phyloP scores from a whole-genome alignment of 1,139 yeast species.

The Pichia sp. region DNA sequence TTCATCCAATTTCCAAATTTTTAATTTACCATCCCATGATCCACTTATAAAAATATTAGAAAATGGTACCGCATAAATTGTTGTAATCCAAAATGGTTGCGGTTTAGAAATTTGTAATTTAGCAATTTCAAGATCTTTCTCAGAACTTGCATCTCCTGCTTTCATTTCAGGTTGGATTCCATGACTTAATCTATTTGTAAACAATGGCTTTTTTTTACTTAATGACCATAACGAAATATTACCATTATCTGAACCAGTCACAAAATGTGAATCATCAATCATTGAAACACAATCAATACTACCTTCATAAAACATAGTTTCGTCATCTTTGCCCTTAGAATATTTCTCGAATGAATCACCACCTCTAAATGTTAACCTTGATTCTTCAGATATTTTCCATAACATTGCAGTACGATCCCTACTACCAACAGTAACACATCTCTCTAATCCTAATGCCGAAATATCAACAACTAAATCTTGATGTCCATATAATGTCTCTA shows the following conservation, averaged over 20 bases:
- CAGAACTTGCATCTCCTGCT: slow-evolving; percentile 62
- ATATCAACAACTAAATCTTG: slow-evolving; percentile 85
- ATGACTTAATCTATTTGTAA: slow-evolving; percentile 64
- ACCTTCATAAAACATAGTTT: slow-evolving; percentile 60
- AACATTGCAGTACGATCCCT: slow-evolving; percentile 92
- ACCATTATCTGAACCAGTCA: slow-evolving; percentile 95
- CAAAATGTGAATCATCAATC: slow-evolving; percentile 88
- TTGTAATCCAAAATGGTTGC: slow-evolving; percentile 82
- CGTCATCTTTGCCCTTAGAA: slow-evolving; percentile 29
- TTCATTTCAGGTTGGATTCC: slow-evolving; percentile 56
- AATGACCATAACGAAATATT: slow-evolving; percentile 81
- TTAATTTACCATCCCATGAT: slow-evolving; percentile 73
- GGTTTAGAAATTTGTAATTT: slow-evolving; percentile 53
- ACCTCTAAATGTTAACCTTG: slow-evolving; percentile 88
- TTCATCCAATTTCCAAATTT: slow-evolving; percentile 69
- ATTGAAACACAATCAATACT: slow-evolving; percentile 84
- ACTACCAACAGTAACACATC: slow-evolving; percentile 93
- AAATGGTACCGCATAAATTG: slow-evolving; percentile 81
- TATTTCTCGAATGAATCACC: slow-evolving; percentile 53
- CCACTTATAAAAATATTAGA: slow-evolving; percentile 82
- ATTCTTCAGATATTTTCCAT: slow-evolving; percentile 95
- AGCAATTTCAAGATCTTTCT: slow-evolving; percentile 38
- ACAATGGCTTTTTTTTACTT: slow-evolving; percentile 82
- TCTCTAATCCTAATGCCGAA: slow-evolving; percentile 71
- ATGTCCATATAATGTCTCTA: slow-evolving; percentile 90